These are phyloP conservation scores for Colletotrichum sp. DNA, from an alignment of 2,329 filamentous ascomycete genomes.

Conservation along the genomic window DNA sequence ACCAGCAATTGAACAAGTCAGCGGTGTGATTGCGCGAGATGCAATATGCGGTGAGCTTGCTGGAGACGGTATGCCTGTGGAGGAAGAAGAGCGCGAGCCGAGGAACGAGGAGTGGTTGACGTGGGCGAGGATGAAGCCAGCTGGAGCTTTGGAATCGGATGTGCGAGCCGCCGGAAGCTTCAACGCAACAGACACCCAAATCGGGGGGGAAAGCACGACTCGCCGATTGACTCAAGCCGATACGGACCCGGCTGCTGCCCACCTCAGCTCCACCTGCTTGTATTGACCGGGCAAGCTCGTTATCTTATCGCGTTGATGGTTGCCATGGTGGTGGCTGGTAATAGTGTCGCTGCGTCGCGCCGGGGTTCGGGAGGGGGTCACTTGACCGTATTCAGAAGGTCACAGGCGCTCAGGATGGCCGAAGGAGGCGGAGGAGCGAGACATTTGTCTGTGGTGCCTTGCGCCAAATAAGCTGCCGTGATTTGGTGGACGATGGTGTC, in stretches of 20 bases:
- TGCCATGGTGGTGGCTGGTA: neutral
- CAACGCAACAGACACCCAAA: neutral
- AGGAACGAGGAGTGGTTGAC: neutral
- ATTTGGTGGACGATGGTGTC: neutral
- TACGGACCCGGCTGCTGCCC: neutral
- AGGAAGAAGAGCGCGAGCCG: neutral
- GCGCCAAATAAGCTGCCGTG: neutral
- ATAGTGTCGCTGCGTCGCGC: neutral
- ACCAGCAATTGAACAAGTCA: neutral
- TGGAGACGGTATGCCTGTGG: neutral
- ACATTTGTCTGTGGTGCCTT: neutral
- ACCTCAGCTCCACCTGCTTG: neutral
- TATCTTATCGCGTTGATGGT: constrained; percentile 3
- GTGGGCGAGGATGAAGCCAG: constrained; percentile 1
- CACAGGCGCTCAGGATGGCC: neutral
- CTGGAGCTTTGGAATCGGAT: neutral
- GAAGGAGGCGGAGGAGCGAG: neutral
- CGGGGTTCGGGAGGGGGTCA: neutral
- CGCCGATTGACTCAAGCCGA: neutral
- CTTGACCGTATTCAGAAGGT: constrained; percentile 14
- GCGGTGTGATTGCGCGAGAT: neutral
- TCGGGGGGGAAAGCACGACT: neutral
- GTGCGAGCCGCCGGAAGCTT: constrained; percentile 5
- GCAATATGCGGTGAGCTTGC: neutral
- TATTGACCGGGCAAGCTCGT: neutral